These are phyloP conservation scores for Penicillium sumatraense DNA, from an alignment of 2,329 filamentous ascomycete genomes.

Conservation along the genomic window DNA sequence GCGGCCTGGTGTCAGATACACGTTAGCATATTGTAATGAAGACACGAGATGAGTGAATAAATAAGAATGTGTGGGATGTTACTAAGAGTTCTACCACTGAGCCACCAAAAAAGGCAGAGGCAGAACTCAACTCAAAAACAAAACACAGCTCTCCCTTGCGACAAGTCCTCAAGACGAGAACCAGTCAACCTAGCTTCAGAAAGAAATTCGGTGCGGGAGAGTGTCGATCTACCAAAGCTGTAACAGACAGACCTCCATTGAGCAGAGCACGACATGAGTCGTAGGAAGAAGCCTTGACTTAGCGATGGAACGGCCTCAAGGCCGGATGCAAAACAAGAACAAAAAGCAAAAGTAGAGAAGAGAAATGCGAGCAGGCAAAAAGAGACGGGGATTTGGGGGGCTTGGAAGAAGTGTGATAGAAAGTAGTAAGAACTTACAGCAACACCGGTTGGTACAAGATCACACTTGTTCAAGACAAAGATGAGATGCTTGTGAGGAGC, in stretches of 20 bases:
- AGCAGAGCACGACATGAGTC: slow-evolving; percentile 57
- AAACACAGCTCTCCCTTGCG: slow-evolving; percentile 79
- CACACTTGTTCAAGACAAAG: slow-evolving; percentile 88
- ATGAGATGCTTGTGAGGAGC: slow-evolving; percentile 95
- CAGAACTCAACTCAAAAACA: slow-evolving; percentile 95
- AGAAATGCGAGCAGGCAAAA: slow-evolving; percentile 8
- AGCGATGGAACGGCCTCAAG: slow-evolving; percentile 61
- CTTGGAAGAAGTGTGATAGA: slow-evolving; percentile 6
- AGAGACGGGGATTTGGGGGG: not conserved
- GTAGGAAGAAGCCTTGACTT: slow-evolving; percentile 84
- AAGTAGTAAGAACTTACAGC: slow-evolving; percentile 70
- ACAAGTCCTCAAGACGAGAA: slow-evolving; percentile 87
- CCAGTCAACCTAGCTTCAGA: slow-evolving; percentile 70
- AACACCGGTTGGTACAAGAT: slow-evolving; percentile 88
- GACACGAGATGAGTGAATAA: slow-evolving; percentile 36
- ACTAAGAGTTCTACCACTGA: slow-evolving; percentile 94
- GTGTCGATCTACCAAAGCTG: slow-evolving; percentile 95
- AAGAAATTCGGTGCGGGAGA: slow-evolving; percentile 69
- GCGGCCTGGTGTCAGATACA: slow-evolving; percentile 67
- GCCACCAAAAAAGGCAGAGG: slow-evolving; percentile 65
- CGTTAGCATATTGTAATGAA: slow-evolving; percentile 37
- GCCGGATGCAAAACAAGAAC: slow-evolving; percentile 29
- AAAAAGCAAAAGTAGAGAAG: slow-evolving; percentile 8
- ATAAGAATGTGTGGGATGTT: slow-evolving; percentile 84
- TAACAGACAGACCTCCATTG: slow-evolving; percentile 94